Percentiles rank a stretch among this genome's conserved stretches.
Conservation (phyloP, 139 green algal genomes). For the Haematococcus sp. region DNA sequence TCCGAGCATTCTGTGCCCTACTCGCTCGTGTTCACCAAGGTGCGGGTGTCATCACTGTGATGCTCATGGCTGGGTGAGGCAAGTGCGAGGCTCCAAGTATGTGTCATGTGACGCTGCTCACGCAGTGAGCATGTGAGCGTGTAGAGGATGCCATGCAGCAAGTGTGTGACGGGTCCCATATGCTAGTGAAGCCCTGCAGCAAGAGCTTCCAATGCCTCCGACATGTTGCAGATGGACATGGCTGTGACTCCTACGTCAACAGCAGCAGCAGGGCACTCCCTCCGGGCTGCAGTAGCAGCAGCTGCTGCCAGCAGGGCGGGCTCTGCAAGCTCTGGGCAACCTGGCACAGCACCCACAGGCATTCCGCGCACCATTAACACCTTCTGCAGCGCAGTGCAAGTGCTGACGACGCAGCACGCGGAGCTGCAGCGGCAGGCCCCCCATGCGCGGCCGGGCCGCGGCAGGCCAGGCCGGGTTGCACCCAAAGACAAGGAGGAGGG, state of each 20-base stretch:
- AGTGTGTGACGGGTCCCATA: neutral
- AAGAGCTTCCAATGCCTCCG: no score
- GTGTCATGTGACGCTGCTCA: no score
- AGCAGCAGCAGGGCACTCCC: neutral
- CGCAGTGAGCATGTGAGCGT: no score
- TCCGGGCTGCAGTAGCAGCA: no score
- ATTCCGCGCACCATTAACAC: neutral
- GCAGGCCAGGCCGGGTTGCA: neutral
- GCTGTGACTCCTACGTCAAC: neutral
- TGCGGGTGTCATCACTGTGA: neutral
- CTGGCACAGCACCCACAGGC: no score
- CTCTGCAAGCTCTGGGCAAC: no score
- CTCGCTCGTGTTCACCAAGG: slow-evolving; percentile 58
- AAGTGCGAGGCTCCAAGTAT: neutral
- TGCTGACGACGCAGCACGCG: neutral
- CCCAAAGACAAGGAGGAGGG: no score
- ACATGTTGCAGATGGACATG: no score
- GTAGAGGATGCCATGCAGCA: no score
- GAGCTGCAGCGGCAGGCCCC: neutral
- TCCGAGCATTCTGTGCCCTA: slow-evolving; percentile 70
- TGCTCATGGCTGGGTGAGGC: no score
- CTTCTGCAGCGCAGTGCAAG: slow-evolving; percentile 5
- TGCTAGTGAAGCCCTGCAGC: neutral
- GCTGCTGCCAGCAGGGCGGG: neutral
- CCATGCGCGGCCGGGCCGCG: neutral